Evolutionary conservation across 805 yeast genomes (phyloP).

Genomic region (Lipomyces chichibuensis): DNA sequence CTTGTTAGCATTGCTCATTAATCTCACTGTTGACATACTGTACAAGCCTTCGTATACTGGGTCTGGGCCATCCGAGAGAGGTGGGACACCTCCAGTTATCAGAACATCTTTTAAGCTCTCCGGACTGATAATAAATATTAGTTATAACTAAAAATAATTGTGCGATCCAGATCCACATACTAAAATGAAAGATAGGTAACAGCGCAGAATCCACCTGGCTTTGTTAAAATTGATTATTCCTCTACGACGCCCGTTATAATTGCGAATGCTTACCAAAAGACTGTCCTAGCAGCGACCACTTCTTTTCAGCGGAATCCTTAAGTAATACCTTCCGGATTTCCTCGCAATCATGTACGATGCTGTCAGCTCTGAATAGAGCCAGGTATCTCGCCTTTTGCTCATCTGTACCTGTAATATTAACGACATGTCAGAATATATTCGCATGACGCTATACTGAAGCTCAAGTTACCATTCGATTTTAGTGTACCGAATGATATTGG

Average conservation of each 20-base stretch:
- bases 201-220: constrained; percentile 51
- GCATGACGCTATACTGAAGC: neutral
- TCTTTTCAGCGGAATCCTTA: constrained; percentile 39
- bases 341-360: constrained; percentile 51
- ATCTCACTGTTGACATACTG: constrained; percentile 21
- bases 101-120: constrained; percentile 41
- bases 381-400: constrained; percentile 49
- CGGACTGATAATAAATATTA: constrained; percentile 20
- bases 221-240: neutral
- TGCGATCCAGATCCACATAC: constrained; percentile 8
- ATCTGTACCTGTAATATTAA: constrained; percentile 18
- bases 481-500: constrained; percentile 48
- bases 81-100: constrained; percentile 64
- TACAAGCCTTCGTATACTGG: constrained; percentile 57
- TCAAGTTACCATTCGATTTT: constrained; percentile 14
- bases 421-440: neutral
- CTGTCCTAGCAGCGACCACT: constrained; percentile 61
- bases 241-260: neutral
- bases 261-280: constrained; percentile 48
- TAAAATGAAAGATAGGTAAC: constrained; percentile 54
- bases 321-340: constrained; percentile 48
- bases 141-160: constrained; percentile 9
- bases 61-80: constrained; percentile 51
- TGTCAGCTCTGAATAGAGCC: constrained; percentile 55
- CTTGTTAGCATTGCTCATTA: neutral